phyloP scores from a whole-genome alignment of 2,329 filamentous ascomycete genomes.

The Diplodia scrobiculata region DNA sequence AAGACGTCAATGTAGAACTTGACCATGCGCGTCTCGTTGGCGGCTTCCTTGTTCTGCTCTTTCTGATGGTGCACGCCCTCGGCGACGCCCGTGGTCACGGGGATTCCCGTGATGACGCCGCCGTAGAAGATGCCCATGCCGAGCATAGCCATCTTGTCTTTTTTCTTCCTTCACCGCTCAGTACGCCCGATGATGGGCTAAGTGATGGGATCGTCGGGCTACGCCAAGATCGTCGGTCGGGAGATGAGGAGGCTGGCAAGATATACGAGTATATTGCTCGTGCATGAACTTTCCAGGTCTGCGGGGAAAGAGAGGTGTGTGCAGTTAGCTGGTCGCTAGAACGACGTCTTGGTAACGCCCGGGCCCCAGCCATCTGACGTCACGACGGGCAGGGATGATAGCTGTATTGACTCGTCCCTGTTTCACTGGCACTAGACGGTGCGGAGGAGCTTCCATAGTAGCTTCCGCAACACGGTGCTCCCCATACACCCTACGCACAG shows the following conservation, averaged over 20 bases:
- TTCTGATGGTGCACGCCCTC: slow-evolving; percentile 55
- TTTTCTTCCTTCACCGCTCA: background rate
- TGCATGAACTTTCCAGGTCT: background rate
- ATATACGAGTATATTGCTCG: background rate
- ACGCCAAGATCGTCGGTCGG: too few relatives aligned
- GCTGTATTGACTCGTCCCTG: background rate
- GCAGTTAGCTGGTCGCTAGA: background rate
- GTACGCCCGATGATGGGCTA: too few relatives aligned
- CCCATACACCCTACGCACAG: background rate
- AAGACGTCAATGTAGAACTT: slow-evolving; percentile 55
- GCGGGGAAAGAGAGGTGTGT: background rate
- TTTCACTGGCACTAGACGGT: background rate
- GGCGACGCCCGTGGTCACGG: slow-evolving; percentile 55
- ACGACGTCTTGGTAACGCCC: background rate
- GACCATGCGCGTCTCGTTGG: slow-evolving; percentile 54
- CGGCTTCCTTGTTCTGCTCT: slow-evolving; percentile 54
- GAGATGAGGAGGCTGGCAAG: background rate
- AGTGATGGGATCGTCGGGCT: too few relatives aligned
- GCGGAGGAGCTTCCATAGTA: background rate
- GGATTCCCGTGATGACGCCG: slow-evolving; percentile 49
- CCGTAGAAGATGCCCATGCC: slow-evolving; percentile 44
- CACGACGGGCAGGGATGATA: slow-evolving; percentile 8
- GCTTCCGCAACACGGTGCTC: background rate
- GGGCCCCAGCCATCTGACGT: background rate
- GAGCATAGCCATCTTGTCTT: slow-evolving; percentile 35